A percentile compares a stretch with the other conserved stretches of the same genome.
Evolutionary conservation across 23 red algal species (phyloP).

Genomic region (Gracilaria caudata): DNA sequence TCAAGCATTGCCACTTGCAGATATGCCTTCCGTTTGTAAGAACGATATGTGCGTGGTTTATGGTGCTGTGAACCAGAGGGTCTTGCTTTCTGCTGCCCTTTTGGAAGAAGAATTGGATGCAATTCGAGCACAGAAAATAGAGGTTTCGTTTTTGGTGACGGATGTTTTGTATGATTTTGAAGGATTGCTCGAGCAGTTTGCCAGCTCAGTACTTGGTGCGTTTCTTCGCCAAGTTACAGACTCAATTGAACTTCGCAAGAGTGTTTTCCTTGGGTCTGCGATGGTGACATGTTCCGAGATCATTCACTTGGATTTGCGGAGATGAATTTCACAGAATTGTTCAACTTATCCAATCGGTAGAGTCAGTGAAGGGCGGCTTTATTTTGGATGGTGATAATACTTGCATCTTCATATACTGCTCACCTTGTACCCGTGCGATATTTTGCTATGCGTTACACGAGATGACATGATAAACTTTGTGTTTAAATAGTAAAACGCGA

Average conservation of each 20-base stretch:
- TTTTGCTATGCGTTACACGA: too few relatives aligned
- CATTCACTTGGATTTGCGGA: too few relatives aligned
- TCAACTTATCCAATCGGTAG: background rate
- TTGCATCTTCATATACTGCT: too few relatives aligned
- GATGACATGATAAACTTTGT: too few relatives aligned
- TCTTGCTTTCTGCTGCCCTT: background rate
- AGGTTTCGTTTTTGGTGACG: constrained; percentile 2
- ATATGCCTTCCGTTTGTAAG: background rate
- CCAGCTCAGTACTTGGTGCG: background rate
- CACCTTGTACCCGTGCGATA: too few relatives aligned
- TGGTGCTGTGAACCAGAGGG: background rate
- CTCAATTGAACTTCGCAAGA: background rate
- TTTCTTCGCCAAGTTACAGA: background rate
- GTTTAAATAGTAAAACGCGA: too few relatives aligned
- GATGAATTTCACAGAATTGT: too few relatives aligned
- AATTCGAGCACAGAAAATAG: background rate
- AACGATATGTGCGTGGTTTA: background rate
- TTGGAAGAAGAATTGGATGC: background rate
- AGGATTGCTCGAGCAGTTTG: constrained; percentile 3
- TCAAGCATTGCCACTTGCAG: background rate
- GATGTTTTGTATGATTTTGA: background rate
- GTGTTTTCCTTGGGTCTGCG: background rate
- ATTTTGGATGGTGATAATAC: too few relatives aligned
- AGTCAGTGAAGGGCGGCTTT: too few relatives aligned
- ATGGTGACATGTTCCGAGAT: too few relatives aligned